Evolutionary conservation across 257 asterid genomes (phyloP).

Genomic region (Linderniella brevidens): DNA sequence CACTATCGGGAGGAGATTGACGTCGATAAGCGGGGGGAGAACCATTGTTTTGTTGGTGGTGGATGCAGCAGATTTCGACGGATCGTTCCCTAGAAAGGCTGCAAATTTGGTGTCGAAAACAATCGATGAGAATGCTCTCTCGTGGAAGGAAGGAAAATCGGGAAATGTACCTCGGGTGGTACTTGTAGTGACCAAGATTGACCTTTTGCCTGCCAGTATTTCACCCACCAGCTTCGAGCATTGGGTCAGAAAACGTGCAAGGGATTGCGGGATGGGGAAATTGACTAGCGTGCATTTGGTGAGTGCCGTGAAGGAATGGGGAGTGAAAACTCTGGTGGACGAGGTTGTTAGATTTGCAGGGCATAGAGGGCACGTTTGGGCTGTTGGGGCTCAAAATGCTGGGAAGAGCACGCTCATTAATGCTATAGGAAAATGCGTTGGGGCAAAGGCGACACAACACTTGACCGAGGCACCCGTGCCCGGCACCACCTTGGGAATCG

Average conservation of each 20-base stretch:
- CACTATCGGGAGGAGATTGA: slow-evolving; percentile 72
- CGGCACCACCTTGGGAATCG: slow-evolving; percentile 77
- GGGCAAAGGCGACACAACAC: slow-evolving; percentile 37
- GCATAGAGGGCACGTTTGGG: slow-evolving; percentile 79
- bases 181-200: slow-evolving; percentile 69
- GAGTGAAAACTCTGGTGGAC: slow-evolving; percentile 61
- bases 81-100: slow-evolving; percentile 74
- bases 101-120: slow-evolving; percentile 43
- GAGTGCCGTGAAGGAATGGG: slow-evolving; percentile 83
- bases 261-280: slow-evolving; percentile 61
- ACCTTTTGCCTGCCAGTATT: slow-evolving; percentile 63
- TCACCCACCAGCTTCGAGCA: slow-evolving; percentile 78
- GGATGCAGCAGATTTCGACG: slow-evolving; percentile 81
- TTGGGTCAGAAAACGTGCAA: slow-evolving; percentile 76
- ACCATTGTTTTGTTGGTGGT: slow-evolving; percentile 63
- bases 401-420: slow-evolving; percentile 81
- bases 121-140: slow-evolving; percentile 42
- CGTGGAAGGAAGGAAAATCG: slow-evolving; percentile 80
- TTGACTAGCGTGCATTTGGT: slow-evolving; percentile 63
- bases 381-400: slow-evolving; percentile 85
- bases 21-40: slow-evolving; percentile 46
- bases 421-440: slow-evolving; percentile 51
- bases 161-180: slow-evolving; percentile 73
- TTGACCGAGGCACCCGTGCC: slow-evolving; percentile 86
- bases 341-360: slow-evolving; percentile 66